These are phyloP conservation scores for Fusarium decemcellulare DNA, from an alignment of 2,329 filamentous ascomycete genomes.

Conservation along the genomic window DNA sequence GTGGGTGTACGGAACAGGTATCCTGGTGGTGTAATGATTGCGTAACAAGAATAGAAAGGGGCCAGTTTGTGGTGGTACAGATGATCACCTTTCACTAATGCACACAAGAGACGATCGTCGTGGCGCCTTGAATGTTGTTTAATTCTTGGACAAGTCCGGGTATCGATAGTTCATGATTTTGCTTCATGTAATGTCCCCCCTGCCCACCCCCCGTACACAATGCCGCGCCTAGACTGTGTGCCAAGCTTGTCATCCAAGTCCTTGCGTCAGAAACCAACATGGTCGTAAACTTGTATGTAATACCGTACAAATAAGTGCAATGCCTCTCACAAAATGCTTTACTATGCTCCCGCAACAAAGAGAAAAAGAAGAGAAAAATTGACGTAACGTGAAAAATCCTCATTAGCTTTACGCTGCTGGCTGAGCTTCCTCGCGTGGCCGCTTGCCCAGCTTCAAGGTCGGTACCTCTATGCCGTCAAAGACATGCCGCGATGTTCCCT, in stretches of 20 bases:
- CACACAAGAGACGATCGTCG: background rate
- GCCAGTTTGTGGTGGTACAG: background rate
- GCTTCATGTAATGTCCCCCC: constrained; percentile 22
- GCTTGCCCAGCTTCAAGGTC: constrained; percentile 45
- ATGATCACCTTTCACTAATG: too few species aligned
- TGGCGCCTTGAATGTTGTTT: constrained; percentile 18
- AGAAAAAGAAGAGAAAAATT: background rate
- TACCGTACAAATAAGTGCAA: constrained; percentile 17
- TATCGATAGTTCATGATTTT: constrained; percentile 39
- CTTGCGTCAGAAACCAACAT: constrained; percentile 2
- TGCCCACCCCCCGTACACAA: constrained; percentile 1
- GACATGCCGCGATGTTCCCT: constrained; percentile 46
- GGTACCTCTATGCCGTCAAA: constrained; percentile 48
- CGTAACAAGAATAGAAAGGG: background rate
- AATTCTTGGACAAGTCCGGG: constrained; percentile 30
- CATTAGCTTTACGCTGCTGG: constrained; percentile 29
- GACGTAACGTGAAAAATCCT: background rate
- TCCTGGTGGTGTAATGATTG: constrained; percentile 1
- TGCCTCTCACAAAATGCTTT: constrained; percentile 9
- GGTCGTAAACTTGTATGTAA: constrained; percentile 7
- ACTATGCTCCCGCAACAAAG: constrained; percentile 13
- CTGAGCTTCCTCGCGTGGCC: constrained; percentile 38
- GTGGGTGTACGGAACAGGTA: background rate
- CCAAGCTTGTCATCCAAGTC: constrained; percentile 30
- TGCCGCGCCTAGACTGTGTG: constrained; percentile 29